phyloP scores from a whole-genome alignment of 2,329 filamentous ascomycete genomes.

The Diplodia seriata region DNA sequence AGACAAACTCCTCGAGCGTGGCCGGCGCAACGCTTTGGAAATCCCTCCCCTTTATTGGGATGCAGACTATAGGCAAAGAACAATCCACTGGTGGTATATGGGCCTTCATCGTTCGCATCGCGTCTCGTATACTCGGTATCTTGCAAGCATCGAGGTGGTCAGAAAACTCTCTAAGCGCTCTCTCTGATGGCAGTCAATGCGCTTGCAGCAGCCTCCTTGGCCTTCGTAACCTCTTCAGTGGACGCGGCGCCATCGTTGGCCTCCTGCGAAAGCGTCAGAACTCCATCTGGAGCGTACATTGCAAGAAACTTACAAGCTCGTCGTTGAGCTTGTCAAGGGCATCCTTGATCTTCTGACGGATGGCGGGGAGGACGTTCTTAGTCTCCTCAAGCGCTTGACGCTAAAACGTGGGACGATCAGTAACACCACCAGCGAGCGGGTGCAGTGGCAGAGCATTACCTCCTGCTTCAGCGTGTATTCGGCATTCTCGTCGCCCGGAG shows the following conservation, averaged over 20 bases:
- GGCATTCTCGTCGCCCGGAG: slow-evolving; percentile 73
- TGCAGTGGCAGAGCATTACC: slow-evolving; percentile 59
- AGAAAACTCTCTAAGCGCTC: slow-evolving; percentile 31
- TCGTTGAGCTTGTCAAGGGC: slow-evolving; percentile 77
- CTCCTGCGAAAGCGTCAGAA: slow-evolving; percentile 44
- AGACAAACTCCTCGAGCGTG: too few relatives aligned
- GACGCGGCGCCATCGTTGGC: slow-evolving; percentile 48
- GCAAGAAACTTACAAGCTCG: slow-evolving; percentile 64
- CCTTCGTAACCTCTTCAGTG: slow-evolving; percentile 55
- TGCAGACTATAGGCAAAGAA: not conserved
- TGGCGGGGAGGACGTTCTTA: slow-evolving; percentile 76
- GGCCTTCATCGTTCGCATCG: too few relatives aligned
- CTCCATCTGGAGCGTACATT: not conserved
- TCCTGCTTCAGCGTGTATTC: slow-evolving; percentile 85
- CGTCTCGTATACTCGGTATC: not conserved
- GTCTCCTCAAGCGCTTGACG: slow-evolving; percentile 85
- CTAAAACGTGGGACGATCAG: slow-evolving; percentile 53
- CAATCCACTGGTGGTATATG: not conserved
- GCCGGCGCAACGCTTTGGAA: too few relatives aligned
- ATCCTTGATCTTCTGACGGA: slow-evolving; percentile 74
- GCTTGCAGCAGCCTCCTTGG: slow-evolving; percentile 50
- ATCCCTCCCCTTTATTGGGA: too few relatives aligned
- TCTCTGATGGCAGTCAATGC: slow-evolving; percentile 52
- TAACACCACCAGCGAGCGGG: not conserved
- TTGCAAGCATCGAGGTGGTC: not conserved